Evolutionary conservation across 2,329 filamentous ascomycete genomes (phyloP).

Genomic region (Colletotrichum sp.): DNA sequence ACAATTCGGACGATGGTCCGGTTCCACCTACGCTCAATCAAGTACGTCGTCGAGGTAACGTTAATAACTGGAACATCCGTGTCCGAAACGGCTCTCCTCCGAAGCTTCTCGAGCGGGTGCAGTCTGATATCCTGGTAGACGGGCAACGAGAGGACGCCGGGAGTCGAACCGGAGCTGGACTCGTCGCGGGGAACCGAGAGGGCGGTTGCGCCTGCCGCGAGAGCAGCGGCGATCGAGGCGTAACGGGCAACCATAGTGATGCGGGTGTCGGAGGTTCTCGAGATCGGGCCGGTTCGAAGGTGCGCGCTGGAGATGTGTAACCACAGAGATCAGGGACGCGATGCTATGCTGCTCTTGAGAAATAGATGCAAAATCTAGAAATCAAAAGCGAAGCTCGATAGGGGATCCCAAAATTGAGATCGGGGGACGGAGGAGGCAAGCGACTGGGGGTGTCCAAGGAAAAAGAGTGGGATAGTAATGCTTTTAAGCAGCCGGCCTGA

Average conservation of each 20-base stretch:
- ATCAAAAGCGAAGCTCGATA: background rate
- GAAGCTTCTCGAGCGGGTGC: constrained; percentile 12
- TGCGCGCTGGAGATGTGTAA: background rate
- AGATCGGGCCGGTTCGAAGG: background rate
- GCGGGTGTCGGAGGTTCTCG: background rate
- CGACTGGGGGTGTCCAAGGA: background rate
- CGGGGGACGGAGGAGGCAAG: background rate
- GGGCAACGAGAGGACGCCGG: constrained; percentile 19
- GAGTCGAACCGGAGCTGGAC: background rate
- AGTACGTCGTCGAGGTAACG: constrained; percentile 21
- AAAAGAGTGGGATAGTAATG: constrained; percentile 15
- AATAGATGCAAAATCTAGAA: background rate
- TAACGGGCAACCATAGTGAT: background rate
- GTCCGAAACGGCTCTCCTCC: constrained; percentile 12
- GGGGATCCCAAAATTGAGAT: background rate
- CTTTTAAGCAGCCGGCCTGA: background rate
- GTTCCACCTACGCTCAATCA: constrained; percentile 18
- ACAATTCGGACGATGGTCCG: too few species aligned
- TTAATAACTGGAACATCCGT: constrained; percentile 19
- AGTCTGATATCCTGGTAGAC: constrained; percentile 21
- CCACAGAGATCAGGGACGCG: background rate
- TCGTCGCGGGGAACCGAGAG: background rate
- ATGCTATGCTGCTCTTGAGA: background rate
- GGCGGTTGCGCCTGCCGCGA: constrained; percentile 5
- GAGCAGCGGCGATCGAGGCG: background rate